Evolutionary conservation across 2,329 filamentous ascomycete species (phyloP).

Genomic region (Cladosporium sp.): DNA sequence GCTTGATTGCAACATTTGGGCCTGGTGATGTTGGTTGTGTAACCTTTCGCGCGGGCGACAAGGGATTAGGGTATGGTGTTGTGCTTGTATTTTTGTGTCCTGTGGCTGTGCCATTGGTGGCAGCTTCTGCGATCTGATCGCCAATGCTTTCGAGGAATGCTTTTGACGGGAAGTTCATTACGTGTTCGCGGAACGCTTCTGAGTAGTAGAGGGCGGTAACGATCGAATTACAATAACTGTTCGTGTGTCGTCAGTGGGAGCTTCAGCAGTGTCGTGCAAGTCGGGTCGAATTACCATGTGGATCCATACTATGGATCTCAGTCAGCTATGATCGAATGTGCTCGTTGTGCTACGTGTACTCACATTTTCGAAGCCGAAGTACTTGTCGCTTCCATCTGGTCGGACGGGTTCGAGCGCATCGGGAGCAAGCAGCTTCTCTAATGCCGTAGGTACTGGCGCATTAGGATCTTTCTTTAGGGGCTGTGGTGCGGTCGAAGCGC

Average conservation of each 20-base stretch:
- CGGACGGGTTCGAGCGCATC: conserved; percentile 80
- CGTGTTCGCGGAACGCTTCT: conserved; percentile 86
- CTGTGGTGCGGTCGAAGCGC: conserved; percentile 46
- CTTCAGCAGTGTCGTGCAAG: conserved; percentile 13
- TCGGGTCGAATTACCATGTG: conserved; percentile 70
- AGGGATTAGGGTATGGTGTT: conserved; percentile 37
- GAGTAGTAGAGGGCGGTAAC: conserved; percentile 97
- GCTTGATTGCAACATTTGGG: conserved; percentile 60
- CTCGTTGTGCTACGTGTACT: conserved; percentile 39
- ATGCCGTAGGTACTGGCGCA: conserved; percentile 56
- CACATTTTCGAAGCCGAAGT: conserved; percentile 98
- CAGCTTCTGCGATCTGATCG: conserved; percentile 11
- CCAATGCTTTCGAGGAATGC: conserved; percentile 69
- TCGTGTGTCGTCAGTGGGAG: neutral
- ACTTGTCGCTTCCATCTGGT: conserved; percentile 91
- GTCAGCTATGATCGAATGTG: conserved; percentile 22
- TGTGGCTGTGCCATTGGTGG: conserved; percentile 28
- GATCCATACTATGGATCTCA: conserved; percentile 75
- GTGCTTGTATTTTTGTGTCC: conserved; percentile 40
- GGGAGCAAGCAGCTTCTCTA: conserved; percentile 71
- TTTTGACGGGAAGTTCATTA: conserved; percentile 82
- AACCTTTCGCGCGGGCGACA: conserved; percentile 46
- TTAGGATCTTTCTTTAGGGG: conserved; percentile 62
- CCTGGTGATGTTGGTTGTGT: conserved; percentile 56
- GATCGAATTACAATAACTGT: conserved; percentile 97